Base-by-base conservation (phyloP, 2,329 filamentous ascomycete species). In the Escovopsis weberi region DNA sequence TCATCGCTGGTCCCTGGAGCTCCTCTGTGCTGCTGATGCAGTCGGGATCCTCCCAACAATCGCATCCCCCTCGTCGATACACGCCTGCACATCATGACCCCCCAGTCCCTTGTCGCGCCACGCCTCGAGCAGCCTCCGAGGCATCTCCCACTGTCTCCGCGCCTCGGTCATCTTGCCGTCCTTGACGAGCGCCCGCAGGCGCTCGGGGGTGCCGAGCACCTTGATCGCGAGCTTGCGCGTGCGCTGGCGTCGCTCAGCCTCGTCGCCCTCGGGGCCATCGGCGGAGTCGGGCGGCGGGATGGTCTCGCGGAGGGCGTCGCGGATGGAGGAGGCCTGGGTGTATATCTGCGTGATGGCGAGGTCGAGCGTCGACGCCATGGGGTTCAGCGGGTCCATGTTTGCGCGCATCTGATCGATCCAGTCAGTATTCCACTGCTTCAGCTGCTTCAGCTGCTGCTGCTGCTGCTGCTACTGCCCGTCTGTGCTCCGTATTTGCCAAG, bases 301-400 rank as follows among this genome's bases (percentile, higher is more conserved):
- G 4, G 62, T 62, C 37, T 64, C 54, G 43, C 71, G 67, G 23
- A 78, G 56, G 11, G 64, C 62, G 46, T 72, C 69, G 48, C 69
- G 66, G 52, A 79, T 79, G 34, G 65, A 62, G 2, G 63, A 67
- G 6, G 74, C 74, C 53, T 75, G 69, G 32, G 70, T 70, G 52
- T 84, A 85, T 50, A 89, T 86, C 48, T 84, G 79, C 2, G 75
- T 73, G 40, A 89, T 82, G 33, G 82, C 82, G 3, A 79, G 78
- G 49, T 82, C 77, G 30, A 88, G 69, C 0, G 80, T 85, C 38
- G 77, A 78, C 2, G 80, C 82, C 60, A 82, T 78, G 1, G 82
- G 81, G 46, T 81, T 82, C 38, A 87, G 58, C 4, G 82, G 82
- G 53, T 87, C 83, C 82, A 89, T 88, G 49, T 80, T 85, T 30